Base-by-base conservation (phyloP, 2,329 filamentous ascomycete species). In the Trichoderma oligosporum region DNA sequence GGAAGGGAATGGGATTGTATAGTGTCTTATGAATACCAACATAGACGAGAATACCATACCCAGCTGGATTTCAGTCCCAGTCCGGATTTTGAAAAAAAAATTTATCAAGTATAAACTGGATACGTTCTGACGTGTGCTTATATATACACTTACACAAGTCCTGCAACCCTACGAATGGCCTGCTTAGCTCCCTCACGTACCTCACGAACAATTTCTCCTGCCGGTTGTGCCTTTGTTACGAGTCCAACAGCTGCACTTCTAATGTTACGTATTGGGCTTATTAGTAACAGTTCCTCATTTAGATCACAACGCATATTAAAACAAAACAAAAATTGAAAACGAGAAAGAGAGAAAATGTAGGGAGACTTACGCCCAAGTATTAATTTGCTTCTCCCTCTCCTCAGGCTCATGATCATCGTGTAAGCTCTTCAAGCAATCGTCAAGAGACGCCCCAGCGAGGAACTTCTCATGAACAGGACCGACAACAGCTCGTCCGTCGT, bases 161-260 rank as follows among this genome's bases (percentile, higher is more conserved):
- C 56, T 7, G 64, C 64, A 52, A 74, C 52, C 38, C 65, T 65
- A 47, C 61, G 64, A 27, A 78, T 68, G 35, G 66, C 66, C 51
- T 65, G 61, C 57, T 66, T 71, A 3, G 76, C 71, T 11, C 67
- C 71, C 46, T 74, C 68, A 16, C 73, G 68, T 8, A 73, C 68
- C 55, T 77, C 69, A n/a, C 63, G 66, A 3, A 78, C 75, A 60
- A 79, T 76, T 16, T 77, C 73, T 0, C 68, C 74, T 1, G 76
- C 72, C 7, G 74, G 71, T 16, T 72, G 68, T 4, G 63, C 63
- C 24, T 73, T 69, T n/a, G 66, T 74, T n/a, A 79, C 71, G 24
- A 79, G 62, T 2, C 77, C 77, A 16, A 79, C 72, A 0, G 69
- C 76, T 4, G 76, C 74, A 39, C 77, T 77, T 6, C 72, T 74